Evolutionary conservation across 2,329 filamentous ascomycete genomes (phyloP), one percentile per base, ranked within the genome.

Genomic region (Penicillium sp.): DNA sequence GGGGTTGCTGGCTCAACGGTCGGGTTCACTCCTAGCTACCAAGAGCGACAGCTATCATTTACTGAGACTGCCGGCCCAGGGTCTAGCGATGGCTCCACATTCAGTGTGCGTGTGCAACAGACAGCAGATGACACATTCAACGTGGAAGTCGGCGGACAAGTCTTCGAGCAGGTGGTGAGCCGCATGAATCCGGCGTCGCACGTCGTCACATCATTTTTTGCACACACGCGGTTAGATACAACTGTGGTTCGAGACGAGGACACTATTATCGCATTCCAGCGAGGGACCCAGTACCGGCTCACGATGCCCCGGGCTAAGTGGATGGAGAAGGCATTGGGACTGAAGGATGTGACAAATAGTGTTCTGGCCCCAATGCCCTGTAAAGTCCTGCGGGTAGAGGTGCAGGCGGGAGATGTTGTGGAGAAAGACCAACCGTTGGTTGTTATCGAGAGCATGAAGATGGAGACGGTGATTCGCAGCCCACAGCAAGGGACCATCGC

Each of bases 291-390:
- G 60, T 83, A 85, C 65, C 78, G 80, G 1, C 73, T 88, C 5
- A 73, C 76, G 10, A 73, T 84, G 22, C 77, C 80, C 0, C 73
- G 78, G 42, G 91, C 93, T 0, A 79, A 80, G 42, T 99, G 92
- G 91, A 88, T 89, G 55, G 89, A 91, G 65, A 93, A 95, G 75
- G 91, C 91, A 0, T 80, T 97, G 8, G 92, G 93, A 0, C 77
- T 89, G 59, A 92, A 90, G 71, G 90, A 96, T 68, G 82, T 83
- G 0, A 81, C 86, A 7, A 92, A 93, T 57, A 94, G 88, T 50
- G 91, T 97, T 1, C 81, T 90, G 25, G 91, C 94, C 22, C 94
- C 94, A 0, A 99, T 99, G 94, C 94, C 94, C 1, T 97, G 94
- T 77, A 97, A 97, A 77, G 88, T 99, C 26, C 77, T 99, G 59